Evolutionary conservation across 2,329 filamentous ascomycete species (phyloP).

Genomic region (Dactylonectria estremocensis): DNA sequence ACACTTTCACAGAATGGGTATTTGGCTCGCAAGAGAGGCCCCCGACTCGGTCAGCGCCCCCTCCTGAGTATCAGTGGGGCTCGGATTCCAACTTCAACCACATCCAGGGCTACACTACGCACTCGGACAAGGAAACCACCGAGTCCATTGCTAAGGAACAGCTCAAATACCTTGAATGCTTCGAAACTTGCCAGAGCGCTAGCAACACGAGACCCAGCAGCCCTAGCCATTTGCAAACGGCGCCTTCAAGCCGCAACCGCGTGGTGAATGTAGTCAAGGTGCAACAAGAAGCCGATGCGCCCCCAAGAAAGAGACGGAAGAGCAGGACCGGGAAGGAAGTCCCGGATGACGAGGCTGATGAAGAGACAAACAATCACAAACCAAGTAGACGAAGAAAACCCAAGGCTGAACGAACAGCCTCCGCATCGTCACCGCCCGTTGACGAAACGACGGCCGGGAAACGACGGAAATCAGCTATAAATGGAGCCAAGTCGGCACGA

Average conservation of each 20-base stretch:
- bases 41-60: conserved; percentile 54
- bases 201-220: conserved; percentile 73
- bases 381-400: conserved; percentile 64
- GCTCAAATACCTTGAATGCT: conserved; percentile 69
- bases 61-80: conserved; percentile 73
- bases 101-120: conserved; percentile 72
- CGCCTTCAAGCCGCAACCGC: conserved; percentile 33
- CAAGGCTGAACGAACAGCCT: conserved; percentile 57
- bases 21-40: conserved; percentile 52
- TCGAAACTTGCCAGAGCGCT: conserved; percentile 71
- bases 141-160: conserved; percentile 71
- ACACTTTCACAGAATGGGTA: conserved; percentile 61
- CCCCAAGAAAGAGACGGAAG: conserved; percentile 69
- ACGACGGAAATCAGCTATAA: conserved; percentile 65
- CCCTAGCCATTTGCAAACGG: conserved; percentile 55
- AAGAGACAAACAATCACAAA: conserved; percentile 53
- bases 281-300: conserved; percentile 57
- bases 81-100: conserved; percentile 76
- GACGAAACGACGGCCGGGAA: conserved; percentile 58
- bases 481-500: conserved; percentile 63
- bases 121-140: conserved; percentile 69
- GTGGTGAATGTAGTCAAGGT: conserved; percentile 48
- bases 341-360: conserved; percentile 59
- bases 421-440: conserved; percentile 52
- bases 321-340: conserved; percentile 64